Base-by-base conservation (phyloP, 2,329 filamentous ascomycete species). In the Microcera coccophila region DNA sequence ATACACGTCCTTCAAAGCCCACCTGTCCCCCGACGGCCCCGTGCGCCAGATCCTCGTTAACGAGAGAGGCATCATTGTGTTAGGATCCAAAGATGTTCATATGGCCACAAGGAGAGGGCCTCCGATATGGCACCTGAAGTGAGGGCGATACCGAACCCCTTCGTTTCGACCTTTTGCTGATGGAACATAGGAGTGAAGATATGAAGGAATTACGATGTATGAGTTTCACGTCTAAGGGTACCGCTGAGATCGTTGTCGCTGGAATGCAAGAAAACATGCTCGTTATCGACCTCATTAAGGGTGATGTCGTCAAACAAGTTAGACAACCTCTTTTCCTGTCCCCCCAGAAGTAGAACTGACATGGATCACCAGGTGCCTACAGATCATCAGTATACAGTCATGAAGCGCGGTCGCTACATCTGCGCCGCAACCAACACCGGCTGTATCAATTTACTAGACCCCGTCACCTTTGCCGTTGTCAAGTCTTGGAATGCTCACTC, bases 191-290 rank as follows among this genome's bases (percentile, higher is more conserved):
- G 51, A 76, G 82, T 59, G 73, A 81, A 20, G 84, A 85, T 42
- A 95, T 97, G 84, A 81, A 78, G 50, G 88, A 96, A 60, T 71
- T 98, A 51, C 81, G 82, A 55, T 97, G 93, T 66, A 97, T 97
- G 90, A 91, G 86, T 63, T 96, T 95, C 62, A 94, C 89, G 2
- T 90, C 87, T 20, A 90, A 90, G 60, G 85, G 85, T 8, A 87
- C 86, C 19, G 78, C 80, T 12, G 86, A 95, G 60, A 84, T 98
- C 44, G 72, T 98, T 16, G 87, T 91, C 24, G 93, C 90, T 36
- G 93, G 93, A 36, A 80, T 84, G 53, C 93, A 98, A 66, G 79
- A 85, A 42, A 78, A 78, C 38, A 95, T 98, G 86, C 86, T 95
- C 62, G 83, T 81, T 16, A 75, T 85, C 49, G 81, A 84, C 61